phyloP scores from a whole-genome alignment of 2,329 filamentous ascomycete genomes.

The Coniella lustricola region DNA sequence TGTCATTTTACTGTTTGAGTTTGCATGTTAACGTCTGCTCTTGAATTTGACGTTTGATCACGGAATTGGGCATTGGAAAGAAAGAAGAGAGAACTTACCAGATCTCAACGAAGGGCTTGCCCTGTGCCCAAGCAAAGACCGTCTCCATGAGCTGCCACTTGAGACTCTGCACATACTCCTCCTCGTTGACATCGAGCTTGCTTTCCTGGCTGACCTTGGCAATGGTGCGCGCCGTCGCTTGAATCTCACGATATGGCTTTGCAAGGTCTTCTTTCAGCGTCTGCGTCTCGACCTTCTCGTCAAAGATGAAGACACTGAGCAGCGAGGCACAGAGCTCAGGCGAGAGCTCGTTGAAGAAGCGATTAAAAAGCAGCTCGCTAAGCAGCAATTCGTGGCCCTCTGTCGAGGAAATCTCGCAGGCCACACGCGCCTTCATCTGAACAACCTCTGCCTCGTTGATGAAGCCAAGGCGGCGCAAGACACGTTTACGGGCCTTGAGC shows the following conservation, averaged over 20 bases:
- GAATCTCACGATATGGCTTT: constrained; percentile 80
- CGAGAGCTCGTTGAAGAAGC: constrained; percentile 93
- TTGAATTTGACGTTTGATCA: too few relatives aligned
- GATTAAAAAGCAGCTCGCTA: constrained; percentile 88
- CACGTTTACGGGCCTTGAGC: constrained; percentile 90
- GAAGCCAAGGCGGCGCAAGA: constrained; percentile 87
- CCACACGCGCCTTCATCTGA: constrained; percentile 92
- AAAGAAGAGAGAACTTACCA: constrained; percentile 58
- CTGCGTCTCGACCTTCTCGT: constrained; percentile 81
- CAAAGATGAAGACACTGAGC: constrained; percentile 92
- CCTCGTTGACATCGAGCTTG: constrained; percentile 89
- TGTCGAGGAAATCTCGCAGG: constrained; percentile 91
- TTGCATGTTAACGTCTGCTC: constrained; percentile 5
- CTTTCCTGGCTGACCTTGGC: constrained; percentile 93
- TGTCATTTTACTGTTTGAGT: constrained; percentile 77
- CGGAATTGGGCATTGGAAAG: neutral
- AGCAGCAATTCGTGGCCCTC: constrained; percentile 89
- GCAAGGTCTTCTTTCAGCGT: constrained; percentile 75
- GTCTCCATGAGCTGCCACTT: constrained; percentile 98
- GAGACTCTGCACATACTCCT: constrained; percentile 83
- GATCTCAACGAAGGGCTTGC: constrained; percentile 83
- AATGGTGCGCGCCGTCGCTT: constrained; percentile 77
- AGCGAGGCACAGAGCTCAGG: constrained; percentile 83
- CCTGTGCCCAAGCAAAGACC: constrained; percentile 84
- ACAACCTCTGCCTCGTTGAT: constrained; percentile 95